phyloP scores from a whole-genome alignment of 768 basidiomycete species.

The Trametes villosa region DNA sequence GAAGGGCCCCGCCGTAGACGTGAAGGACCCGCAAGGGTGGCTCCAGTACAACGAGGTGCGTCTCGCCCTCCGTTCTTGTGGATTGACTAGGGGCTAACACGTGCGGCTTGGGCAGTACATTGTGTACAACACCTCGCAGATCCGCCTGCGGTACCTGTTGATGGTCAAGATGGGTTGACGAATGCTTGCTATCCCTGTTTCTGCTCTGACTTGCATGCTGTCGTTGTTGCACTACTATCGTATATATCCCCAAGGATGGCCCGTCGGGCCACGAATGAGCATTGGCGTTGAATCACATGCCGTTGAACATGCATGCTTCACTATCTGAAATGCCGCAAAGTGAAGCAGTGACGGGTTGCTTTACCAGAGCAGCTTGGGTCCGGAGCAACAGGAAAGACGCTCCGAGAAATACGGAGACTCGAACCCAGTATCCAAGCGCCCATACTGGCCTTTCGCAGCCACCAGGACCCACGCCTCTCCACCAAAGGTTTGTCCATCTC shows the following conservation, averaged over 20 bases:
- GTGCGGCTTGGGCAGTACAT: slow-evolving; percentile 51
- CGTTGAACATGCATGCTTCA: too few species aligned
- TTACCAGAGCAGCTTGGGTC: neutral
- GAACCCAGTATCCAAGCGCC: neutral
- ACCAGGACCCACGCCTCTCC: too few species aligned
- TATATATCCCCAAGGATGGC: neutral
- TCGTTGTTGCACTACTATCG: neutral
- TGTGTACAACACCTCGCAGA: slow-evolving; percentile 61
- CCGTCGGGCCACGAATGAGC: neutral
- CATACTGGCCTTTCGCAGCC: neutral
- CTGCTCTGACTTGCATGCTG: neutral
- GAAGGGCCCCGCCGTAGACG: slow-evolving; percentile 48
- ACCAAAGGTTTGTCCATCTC: too few species aligned
- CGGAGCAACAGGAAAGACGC: too few species aligned
- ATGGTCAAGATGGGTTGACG: slow-evolving; percentile 48
- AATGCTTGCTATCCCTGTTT: neutral
- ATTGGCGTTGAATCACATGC: too few species aligned
- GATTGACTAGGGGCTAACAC: neutral
- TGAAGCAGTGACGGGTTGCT: neutral
- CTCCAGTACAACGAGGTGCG: slow-evolving; percentile 63
- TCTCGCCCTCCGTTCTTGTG: neutral
- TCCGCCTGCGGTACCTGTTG: slow-evolving; percentile 58
- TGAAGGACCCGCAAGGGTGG: slow-evolving; percentile 33
- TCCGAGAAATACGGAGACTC: neutral
- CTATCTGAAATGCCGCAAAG: too few species aligned